phyloP scores from a whole-genome alignment of 306 rosid species.

The Pueraria montana region DNA sequence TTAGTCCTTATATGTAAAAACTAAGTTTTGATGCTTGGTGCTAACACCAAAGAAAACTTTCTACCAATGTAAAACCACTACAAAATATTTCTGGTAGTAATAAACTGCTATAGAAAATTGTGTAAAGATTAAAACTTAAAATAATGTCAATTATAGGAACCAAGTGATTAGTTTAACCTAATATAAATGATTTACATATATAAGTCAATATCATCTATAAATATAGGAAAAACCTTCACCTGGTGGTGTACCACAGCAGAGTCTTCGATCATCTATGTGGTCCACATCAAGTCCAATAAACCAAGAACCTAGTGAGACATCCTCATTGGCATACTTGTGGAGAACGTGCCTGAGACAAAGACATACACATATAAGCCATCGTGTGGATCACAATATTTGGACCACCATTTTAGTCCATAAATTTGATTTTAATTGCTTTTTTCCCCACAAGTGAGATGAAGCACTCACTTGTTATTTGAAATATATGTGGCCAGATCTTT shows the following conservation, averaged over 20 bases:
- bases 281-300: slow-evolving; percentile 93
- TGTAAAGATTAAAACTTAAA: no score
- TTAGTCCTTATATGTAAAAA: no score
- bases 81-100: no score
- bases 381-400: slow-evolving; percentile 7
- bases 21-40: no score
- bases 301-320: slow-evolving; percentile 96
- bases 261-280: slow-evolving; percentile 91
- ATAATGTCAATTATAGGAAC: no score
- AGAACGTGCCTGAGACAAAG: slow-evolving; percentile 81
- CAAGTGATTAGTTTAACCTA: no score
- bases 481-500: slow-evolving; percentile 90
- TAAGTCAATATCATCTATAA: background rate
- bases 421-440: slow-evolving; percentile 31
- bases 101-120: no score
- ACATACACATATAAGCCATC: slow-evolving; percentile 19
- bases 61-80: no score
- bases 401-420: slow-evolving; percentile 9
- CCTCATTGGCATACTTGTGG: slow-evolving; percentile 97
- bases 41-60: no score
- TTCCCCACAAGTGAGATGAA: slow-evolving; percentile 1
- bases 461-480: slow-evolving; percentile 83
- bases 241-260: slow-evolving; percentile 97
- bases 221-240: slow-evolving; percentile 59
- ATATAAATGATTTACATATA: background rate